Base-by-base conservation (phyloP, 176 grass and related monocot genomes). In the Paspalum vaginatum region DNA sequence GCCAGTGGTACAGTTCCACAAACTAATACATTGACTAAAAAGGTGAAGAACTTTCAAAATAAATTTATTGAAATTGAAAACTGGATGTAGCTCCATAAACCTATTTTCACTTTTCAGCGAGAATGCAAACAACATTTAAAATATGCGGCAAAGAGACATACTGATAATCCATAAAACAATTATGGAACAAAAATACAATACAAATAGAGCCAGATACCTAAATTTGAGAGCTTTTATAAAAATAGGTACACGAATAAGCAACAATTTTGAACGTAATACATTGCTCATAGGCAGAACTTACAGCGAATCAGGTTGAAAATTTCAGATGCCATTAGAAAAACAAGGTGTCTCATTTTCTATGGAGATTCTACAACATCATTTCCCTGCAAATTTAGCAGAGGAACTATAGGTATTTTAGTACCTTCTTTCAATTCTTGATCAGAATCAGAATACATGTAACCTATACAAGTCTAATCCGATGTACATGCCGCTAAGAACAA, bases 221-320 rank as follows among this genome's bases (percentile, higher is more conserved):
- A 44, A 45, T 10, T 44, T 58, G 12, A 75, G 75, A 13, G 1
- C 7, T 39, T 75, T 46, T 56, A 55, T 16, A 63, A 79, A 66
- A 26, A 44, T 61, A 55, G 24, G 37, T 15, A 37, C 46, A 63
- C n/a, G 45, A 53, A 64, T 37, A 32, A 32, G 32, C 32, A 32
- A 32, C 32, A 32, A 32, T 1, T 53, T 11, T 14, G 78, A 10
- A 55, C 60, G 14, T 78, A 73, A 73, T 7, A 85, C 10, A 42
- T 14, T 63, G 62, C 16, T 85, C 44, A 83, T 9, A 70, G 46
- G 46, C 1, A 81, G 77, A 80, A 70, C 70, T 47, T 75, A n/a
- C 10, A 63, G 15, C 11, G 49, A 18, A 53, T 16, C n/a, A 40
- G 20, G 47, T 13, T 2, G 20, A 50, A 57, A 61, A 60, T 61